Evolutionary conservation across 257 asterid genomes (phyloP), one percentile per base, ranked within the genome.

Genomic region (Scutellaria minor): DNA sequence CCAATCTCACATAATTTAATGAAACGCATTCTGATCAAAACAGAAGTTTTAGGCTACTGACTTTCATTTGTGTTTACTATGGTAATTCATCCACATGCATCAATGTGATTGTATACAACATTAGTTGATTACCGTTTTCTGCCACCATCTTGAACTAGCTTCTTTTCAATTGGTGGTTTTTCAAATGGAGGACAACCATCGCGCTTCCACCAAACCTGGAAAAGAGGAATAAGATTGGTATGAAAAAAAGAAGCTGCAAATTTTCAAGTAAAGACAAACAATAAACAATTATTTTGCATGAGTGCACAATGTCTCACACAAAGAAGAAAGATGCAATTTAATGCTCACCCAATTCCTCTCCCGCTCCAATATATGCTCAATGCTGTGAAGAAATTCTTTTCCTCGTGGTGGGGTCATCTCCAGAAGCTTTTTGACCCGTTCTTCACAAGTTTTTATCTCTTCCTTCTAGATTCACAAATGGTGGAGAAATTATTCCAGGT

Each of bases 191-290:
- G 91, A 83, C 99, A 94, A 75, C 97, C 97, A 73, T 94, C 98
- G n/a, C 99, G 97, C 85, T 94, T 94, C 99, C 98, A 94, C 99
- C 99, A 94, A 73, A 94, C 97, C 99, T 88, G 73, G 55, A 71
- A 78, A 80, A 53, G 75, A 74, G 22, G 69, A 63, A 60, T 70
- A 72, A 13, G 50, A 51, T 63, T 53, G 74, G 40, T 56, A 51
- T 63, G 46, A 71, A 39, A 69, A 83, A 64, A 74, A 22, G 67
- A 20, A 72, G 53, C 47, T 46, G 75, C 39, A 80, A 66, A 75
- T 15, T 27, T 64, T 68, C 54, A 68, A n/a, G 48, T 57, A 75
- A 65, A 66, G 57, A 78, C 56, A 48, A 66, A 63, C 18, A 22
- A 44, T 39, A 45, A 53, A 45, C 47, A 71, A 44, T 52, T 20